Evolutionary conservation across 1,284 basidiomycete genomes (phyloP).

Genomic region (Pseudozyma flocculosa): DNA sequence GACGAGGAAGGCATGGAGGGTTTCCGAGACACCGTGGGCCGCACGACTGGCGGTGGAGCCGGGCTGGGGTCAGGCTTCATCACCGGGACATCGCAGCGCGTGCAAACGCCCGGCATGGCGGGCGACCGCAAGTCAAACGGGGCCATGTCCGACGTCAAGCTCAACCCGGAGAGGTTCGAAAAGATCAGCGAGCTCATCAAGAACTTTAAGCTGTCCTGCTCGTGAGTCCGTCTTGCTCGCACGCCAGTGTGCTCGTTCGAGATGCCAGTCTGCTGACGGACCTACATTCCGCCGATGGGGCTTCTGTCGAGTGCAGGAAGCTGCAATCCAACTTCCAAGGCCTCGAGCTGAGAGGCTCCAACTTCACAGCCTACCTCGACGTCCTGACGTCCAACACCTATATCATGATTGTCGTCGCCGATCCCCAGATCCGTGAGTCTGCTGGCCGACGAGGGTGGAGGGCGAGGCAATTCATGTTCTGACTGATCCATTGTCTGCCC

Average conservation of each 20-base stretch:
- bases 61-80: slow-evolving; percentile 20
- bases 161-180: slow-evolving; percentile 84
- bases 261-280: too few relatives aligned
- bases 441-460: too few relatives aligned
- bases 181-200: slow-evolving; percentile 94
- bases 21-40: slow-evolving; percentile 22
- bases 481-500: too few relatives aligned
- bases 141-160: slow-evolving; percentile 52
- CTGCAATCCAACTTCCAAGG: slow-evolving; percentile 49
- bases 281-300: too few relatives aligned
- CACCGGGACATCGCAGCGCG: not conserved
- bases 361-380: slow-evolving; percentile 86
- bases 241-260: too few relatives aligned
- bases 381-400: slow-evolving; percentile 93
- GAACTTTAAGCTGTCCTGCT: slow-evolving; percentile 86
- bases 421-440: slow-evolving; percentile 76
- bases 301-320: slow-evolving; percentile 11
- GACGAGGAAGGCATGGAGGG: slow-evolving; percentile 29
- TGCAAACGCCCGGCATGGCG: too few relatives aligned
- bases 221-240: slow-evolving; percentile 69
- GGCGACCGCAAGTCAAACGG: too few relatives aligned
- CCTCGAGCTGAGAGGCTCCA: slow-evolving; percentile 53
- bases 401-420: slow-evolving; percentile 82
- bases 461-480: too few relatives aligned
- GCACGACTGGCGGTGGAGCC: slow-evolving; percentile 5